Conservation (phyloP, 179 eudicot species). For the Silene noctiflora region DNA sequence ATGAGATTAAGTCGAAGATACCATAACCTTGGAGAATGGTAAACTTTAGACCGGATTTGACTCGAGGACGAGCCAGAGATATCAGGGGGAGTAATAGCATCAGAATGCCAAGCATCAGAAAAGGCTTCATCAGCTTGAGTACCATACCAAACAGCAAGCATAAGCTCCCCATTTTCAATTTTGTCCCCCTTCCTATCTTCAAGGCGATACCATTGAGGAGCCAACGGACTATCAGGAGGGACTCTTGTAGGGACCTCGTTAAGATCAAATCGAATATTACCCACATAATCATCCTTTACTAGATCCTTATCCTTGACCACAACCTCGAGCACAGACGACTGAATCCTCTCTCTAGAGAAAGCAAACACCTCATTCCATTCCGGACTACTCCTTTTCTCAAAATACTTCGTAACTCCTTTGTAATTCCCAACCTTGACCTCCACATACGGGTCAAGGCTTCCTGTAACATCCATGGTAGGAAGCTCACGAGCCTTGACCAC, state of each 20-base stretch:
- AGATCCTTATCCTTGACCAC: slow-evolving; percentile 69
- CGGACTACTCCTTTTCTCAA: slow-evolving; percentile 54
- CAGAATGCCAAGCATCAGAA: slow-evolving; percentile 81
- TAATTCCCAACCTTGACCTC: slow-evolving; percentile 86
- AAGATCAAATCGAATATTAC: slow-evolving; percentile 53
- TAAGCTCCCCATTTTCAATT: slow-evolving; percentile 49
- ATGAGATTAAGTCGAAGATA: slow-evolving; percentile 78
- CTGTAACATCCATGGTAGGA: slow-evolving; percentile 66
- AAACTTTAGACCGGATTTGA: slow-evolving; percentile 66
- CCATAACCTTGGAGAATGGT: slow-evolving; percentile 89
- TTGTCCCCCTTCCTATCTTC: slow-evolving; percentile 64
- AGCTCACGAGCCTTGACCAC: slow-evolving; percentile 79
- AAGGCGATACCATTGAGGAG: slow-evolving; percentile 82
- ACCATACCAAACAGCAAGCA: slow-evolving; percentile 88
- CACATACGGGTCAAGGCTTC: slow-evolving; percentile 82
- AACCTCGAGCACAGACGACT: slow-evolving; percentile 60
- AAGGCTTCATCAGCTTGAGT: slow-evolving; percentile 95
- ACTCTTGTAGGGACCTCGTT: slow-evolving; percentile 65
- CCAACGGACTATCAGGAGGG: slow-evolving; percentile 93
- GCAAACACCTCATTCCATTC: slow-evolving; percentile 90
- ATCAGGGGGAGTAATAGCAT: slow-evolving; percentile 46
- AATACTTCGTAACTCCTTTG: slow-evolving; percentile 65
- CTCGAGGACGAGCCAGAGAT: slow-evolving; percentile 36
- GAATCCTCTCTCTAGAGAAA: slow-evolving; percentile 65
- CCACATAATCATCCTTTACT: slow-evolving; percentile 77